phyloP scores from a whole-genome alignment of 2,329 filamentous ascomycete genomes.

The Colletotrichum spaethianum region DNA sequence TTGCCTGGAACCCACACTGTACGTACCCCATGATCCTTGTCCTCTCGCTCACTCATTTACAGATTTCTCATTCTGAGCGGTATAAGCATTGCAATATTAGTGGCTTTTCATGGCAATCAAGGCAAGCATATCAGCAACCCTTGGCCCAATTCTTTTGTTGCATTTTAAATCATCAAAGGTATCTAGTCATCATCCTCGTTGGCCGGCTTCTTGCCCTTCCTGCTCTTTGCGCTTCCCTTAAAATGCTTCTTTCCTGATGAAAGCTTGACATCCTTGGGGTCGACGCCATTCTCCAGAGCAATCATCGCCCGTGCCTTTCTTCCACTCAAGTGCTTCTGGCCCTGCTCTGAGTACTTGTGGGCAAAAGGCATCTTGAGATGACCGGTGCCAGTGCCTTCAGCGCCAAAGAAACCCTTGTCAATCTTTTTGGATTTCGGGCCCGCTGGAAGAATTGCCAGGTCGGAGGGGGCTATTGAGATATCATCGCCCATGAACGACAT shows the following conservation, averaged over 20 bases:
- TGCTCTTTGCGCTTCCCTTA: conserved; percentile 78
- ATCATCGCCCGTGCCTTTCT: conserved; percentile 86
- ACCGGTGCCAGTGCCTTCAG: conserved; percentile 70
- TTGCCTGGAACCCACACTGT: neutral
- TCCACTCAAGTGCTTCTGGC: conserved; percentile 82
- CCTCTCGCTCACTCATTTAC: neutral
- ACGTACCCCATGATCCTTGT: neutral
- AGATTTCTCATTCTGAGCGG: neutral
- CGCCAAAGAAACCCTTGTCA: conserved; percentile 91
- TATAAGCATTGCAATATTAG: neutral
- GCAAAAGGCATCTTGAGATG: conserved; percentile 87
- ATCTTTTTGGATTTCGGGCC: conserved; percentile 83
- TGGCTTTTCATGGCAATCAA: neutral
- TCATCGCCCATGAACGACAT: conserved; percentile 58
- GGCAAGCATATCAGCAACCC: neutral
- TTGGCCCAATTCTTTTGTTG: neutral
- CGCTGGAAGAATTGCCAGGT: conserved; percentile 66
- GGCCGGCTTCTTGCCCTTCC: conserved; percentile 67
- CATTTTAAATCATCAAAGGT: conserved; percentile 21
- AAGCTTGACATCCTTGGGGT: conserved; percentile 81
- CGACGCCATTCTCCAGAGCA: conserved; percentile 87
- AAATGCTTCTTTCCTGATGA: conserved; percentile 91
- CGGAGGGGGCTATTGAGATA: conserved; percentile 55
- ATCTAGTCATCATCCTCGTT: conserved; percentile 44
- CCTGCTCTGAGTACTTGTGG: conserved; percentile 90